Evolutionary conservation across 768 basidiomycete genomes (phyloP), one percentile per base, ranked within the genome.

Genomic region (Artomyces pyxidatus): DNA sequence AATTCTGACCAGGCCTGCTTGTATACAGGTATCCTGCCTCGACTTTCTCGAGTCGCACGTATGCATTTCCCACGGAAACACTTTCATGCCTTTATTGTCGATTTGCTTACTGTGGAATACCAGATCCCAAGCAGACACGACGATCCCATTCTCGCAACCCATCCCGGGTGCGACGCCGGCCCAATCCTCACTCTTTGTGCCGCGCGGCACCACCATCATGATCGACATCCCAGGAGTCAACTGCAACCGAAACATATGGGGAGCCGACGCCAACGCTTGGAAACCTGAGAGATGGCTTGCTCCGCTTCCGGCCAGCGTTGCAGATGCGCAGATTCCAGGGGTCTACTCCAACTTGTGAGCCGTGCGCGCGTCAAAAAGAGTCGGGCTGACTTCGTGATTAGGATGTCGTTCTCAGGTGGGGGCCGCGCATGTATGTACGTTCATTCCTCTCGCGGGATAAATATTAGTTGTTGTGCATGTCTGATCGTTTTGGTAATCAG

Each of bases 101-200:
- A 14, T 12, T 41, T 4, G 3, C 39, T 16, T 4, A 4, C 19
- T 19, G 12, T 45, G 46, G 43, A 51, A 27, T 32, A 4, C 12
- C 32, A 76, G 74, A 7, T 70, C 72, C 14, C 59, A 67, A 17
- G 68, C 70, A 53, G 74, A 77, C 35, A 62, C 68, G 21, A 59
- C 68, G 2, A n/a, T n/a, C n/a, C n/a, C n/a, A n/a, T n/a, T n/a
- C n/a, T n/a, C n/a, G n/a, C n/a, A n/a, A n/a, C n/a, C n/a, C n/a
- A n/a, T n/a, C n/a, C n/a, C n/a, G n/a, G n/a, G n/a, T n/a, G n/a
- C n/a, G n/a, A n/a, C n/a, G n/a, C n/a, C n/a, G n/a, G 23, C 38
- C 17, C n/a, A n/a, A n/a, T n/a, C n/a, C n/a, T n/a, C n/a, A n/a
- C n/a, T 70, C 1, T 47, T 61, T 50, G 17, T 67, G 46, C 44